These are phyloP conservation scores for Ophiostoma ulmi DNA, from an alignment of 2,329 filamentous ascomycete genomes.

Conservation along the genomic window DNA sequence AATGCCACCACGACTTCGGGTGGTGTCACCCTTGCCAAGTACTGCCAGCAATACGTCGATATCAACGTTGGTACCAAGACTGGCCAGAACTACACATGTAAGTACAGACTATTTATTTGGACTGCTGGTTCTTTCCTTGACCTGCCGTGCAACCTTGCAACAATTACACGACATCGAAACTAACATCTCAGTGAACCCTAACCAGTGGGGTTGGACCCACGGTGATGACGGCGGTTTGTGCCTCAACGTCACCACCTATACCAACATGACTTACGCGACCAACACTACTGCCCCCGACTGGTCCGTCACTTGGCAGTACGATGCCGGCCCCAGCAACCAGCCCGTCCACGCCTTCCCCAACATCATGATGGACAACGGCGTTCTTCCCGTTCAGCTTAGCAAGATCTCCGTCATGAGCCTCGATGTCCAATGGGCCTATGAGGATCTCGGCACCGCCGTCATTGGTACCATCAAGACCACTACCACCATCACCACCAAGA, in stretches of 20 bases:
- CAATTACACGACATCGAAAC: not conserved
- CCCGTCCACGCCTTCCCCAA: constrained; percentile 54
- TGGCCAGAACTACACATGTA: constrained; percentile 45
- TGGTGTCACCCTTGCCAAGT: constrained; percentile 22
- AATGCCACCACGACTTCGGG: constrained; percentile 22
- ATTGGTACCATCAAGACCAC: constrained; percentile 48
- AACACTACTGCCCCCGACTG: constrained; percentile 44
- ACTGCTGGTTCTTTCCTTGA: not conserved
- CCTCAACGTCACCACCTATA: constrained; percentile 43
- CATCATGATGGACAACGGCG: constrained; percentile 42
- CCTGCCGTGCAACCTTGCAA: constrained; percentile 4
- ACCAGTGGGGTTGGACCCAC: constrained; percentile 47
- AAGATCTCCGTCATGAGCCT: constrained; percentile 39
- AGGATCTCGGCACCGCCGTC: constrained; percentile 36
- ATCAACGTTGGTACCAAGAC: constrained; percentile 30
- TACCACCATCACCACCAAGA: constrained; percentile 39
- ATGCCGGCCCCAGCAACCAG: constrained; percentile 35
- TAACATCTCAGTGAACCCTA: constrained; percentile 46
- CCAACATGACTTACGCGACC: constrained; percentile 48
- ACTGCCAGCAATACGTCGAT: constrained; percentile 27
- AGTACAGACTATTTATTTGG: constrained; percentile 29
- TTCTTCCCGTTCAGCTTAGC: constrained; percentile 39
- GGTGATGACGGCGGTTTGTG: constrained; percentile 36
- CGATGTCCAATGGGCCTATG: constrained; percentile 47
- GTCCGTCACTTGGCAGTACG: constrained; percentile 50